A percentile compares a stretch with the other conserved stretches of the same genome.
Evolutionary conservation across 2,329 filamentous ascomycete genomes (phyloP).

Genomic region (Balansia obtecta): DNA sequence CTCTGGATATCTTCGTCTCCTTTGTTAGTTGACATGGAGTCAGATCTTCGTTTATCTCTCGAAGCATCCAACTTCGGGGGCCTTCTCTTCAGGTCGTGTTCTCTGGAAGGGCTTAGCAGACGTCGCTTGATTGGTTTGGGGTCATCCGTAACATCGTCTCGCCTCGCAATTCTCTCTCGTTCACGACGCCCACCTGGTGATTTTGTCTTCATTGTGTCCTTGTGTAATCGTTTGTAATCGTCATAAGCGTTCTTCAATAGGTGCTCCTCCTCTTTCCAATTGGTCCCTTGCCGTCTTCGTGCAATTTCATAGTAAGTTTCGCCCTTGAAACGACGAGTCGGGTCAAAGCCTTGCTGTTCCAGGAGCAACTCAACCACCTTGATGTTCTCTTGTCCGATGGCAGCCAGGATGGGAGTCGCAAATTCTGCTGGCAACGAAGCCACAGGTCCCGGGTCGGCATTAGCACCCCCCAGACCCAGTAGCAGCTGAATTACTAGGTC

Average conservation of each 20-base stretch:
- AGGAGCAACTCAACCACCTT: constrained; percentile 74
- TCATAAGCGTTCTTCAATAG: constrained; percentile 68
- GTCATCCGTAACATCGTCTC: constrained; percentile 34
- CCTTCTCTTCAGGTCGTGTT: constrained; percentile 34
- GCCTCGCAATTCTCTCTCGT: constrained; percentile 26
- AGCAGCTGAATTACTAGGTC: constrained; percentile 74
- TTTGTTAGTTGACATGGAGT: constrained; percentile 27
- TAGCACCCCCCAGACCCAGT: constrained; percentile 52
- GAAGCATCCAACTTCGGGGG: constrained; percentile 28
- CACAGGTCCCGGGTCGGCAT: constrained; percentile 57
- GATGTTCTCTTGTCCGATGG: constrained; percentile 80
- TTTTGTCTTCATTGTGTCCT: constrained; percentile 34
- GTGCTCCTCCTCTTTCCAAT: constrained; percentile 81
- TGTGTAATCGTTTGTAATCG: constrained; percentile 42
- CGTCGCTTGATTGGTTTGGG: constrained; percentile 31
- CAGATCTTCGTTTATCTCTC: constrained; percentile 35
- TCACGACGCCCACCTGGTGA: constrained; percentile 33
- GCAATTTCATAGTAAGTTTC: constrained; percentile 83
- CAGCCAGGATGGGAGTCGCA: constrained; percentile 85
- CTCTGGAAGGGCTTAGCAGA: constrained; percentile 35
- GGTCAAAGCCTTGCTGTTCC: constrained; percentile 67
- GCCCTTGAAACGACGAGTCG: constrained; percentile 62
- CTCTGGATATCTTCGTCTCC: constrained; percentile 37
- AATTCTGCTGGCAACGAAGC: constrained; percentile 50
- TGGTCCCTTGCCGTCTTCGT: constrained; percentile 66